Conservation (phyloP, 1,284 basidiomycete genomes). For the Malassezia furfur region DNA sequence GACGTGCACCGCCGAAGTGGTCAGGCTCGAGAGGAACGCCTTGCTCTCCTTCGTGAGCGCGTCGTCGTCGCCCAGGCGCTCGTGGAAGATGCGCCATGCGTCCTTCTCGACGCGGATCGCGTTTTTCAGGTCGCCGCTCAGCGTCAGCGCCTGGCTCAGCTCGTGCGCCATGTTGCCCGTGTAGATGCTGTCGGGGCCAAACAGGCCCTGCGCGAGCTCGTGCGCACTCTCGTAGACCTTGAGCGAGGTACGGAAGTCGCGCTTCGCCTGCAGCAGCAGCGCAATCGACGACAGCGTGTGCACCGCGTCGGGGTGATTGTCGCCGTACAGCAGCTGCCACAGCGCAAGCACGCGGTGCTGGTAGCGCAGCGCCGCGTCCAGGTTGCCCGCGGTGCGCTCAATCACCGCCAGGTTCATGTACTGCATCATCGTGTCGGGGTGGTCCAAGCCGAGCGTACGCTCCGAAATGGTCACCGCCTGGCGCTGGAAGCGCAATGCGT, state of each 20-base stretch:
- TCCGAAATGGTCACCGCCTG: constrained; percentile 56
- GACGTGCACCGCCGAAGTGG: constrained; percentile 37
- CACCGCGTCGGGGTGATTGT: constrained; percentile 52
- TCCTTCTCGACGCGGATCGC: constrained; percentile 43
- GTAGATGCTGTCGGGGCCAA: constrained; percentile 41
- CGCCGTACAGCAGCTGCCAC: constrained; percentile 54
- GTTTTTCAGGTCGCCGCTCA: constrained; percentile 39
- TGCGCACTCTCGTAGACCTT: constrained; percentile 34
- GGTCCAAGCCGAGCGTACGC: constrained; percentile 54
- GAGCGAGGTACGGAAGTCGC: constrained; percentile 30
- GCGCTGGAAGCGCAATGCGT: constrained; percentile 53
- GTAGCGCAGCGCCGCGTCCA: constrained; percentile 50
- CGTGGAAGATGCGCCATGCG: constrained; percentile 40
- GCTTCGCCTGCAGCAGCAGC: constrained; percentile 35
- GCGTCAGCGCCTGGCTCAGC: constrained; percentile 42
- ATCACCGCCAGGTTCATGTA: constrained; percentile 57
- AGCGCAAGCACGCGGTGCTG: constrained; percentile 54
- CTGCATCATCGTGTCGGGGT: constrained; percentile 53
- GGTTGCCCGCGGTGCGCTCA: constrained; percentile 51
- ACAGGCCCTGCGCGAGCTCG: constrained; percentile 31
- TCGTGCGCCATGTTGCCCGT: constrained; percentile 45
- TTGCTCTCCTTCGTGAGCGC: constrained; percentile 42
- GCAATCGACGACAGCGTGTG: constrained; percentile 50
- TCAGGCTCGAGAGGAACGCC: constrained; percentile 37
- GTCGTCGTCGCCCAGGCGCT: constrained; percentile 42